Evolutionary conservation across 2,329 filamentous ascomycete species (phyloP).

Genomic region (Arachnopeziza araneosa): DNA sequence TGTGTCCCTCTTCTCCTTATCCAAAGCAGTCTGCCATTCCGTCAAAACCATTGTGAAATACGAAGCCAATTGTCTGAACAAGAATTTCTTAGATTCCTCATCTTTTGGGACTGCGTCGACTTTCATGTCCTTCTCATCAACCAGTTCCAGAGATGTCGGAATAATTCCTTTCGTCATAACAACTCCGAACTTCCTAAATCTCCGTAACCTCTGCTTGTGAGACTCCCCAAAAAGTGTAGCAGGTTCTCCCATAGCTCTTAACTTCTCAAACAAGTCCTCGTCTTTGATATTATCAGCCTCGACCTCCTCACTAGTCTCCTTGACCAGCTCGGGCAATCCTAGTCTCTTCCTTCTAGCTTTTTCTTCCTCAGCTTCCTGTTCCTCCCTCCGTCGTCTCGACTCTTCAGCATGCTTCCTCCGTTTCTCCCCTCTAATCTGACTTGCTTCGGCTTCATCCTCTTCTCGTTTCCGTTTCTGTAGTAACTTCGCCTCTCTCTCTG

Average conservation of each 20-base stretch:
- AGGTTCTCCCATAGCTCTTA: constrained; percentile 71
- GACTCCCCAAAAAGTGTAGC: constrained; percentile 74
- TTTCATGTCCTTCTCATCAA: constrained; percentile 86
- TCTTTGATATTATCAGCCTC: constrained; percentile 61
- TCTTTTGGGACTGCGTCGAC: constrained; percentile 60
- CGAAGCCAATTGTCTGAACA: constrained; percentile 83
- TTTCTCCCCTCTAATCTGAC: constrained; percentile 72
- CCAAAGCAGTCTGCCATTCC: constrained; percentile 79
- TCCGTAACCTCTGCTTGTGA: constrained; percentile 60
- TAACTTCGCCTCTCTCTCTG: constrained; percentile 62
- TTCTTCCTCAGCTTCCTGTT: constrained; percentile 70
- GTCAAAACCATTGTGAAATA: constrained; percentile 95
- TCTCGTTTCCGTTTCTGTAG: constrained; percentile 83
- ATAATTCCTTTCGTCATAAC: constrained; percentile 71
- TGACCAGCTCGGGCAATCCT: constrained; percentile 69
- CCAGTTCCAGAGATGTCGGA: constrained; percentile 72
- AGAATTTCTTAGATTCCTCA: constrained; percentile 57
- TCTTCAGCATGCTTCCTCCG: constrained; percentile 75
- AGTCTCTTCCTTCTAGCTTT: constrained; percentile 66
- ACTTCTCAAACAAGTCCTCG: constrained; percentile 59
- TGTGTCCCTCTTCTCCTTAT: constrained; percentile 57
- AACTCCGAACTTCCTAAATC: constrained; percentile 62
- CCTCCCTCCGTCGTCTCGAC: constrained; percentile 61
- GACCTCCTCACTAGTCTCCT: constrained; percentile 42
- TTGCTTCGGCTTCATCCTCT: constrained; percentile 71